Evolutionary conservation across 2,329 filamentous ascomycete species (phyloP).

Genomic region (Fusarium solani-melongenae): DNA sequence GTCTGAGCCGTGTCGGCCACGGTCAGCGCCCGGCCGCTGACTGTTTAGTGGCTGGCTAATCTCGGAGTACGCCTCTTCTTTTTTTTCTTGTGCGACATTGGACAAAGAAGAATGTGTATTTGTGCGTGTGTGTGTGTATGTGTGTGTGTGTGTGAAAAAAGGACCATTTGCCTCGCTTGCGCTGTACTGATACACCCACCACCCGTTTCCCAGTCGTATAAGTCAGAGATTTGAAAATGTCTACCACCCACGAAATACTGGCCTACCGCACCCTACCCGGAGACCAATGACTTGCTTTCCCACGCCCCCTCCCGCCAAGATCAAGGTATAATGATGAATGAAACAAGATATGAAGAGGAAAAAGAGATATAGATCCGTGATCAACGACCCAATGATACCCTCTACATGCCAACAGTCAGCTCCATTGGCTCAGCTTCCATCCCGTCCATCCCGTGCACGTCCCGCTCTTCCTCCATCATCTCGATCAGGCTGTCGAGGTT

Average conservation of each 20-base stretch:
- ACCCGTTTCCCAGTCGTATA: slow-evolving; percentile 13
- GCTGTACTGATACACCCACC: slow-evolving; percentile 10
- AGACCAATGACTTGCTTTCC: slow-evolving; percentile 12
- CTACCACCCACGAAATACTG: slow-evolving; percentile 5
- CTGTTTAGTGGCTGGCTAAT: slow-evolving; percentile 7
- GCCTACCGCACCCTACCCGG: background rate
- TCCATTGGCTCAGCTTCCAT: slow-evolving; percentile 48
- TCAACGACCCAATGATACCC: slow-evolving; percentile 14
- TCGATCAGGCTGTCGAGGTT: slow-evolving; percentile 70
- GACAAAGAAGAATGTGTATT: slow-evolving; percentile 20
- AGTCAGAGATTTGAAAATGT: background rate
- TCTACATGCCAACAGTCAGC: slow-evolving; percentile 39
- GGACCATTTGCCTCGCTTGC: slow-evolving; percentile 17
- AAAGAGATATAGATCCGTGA: background rate
- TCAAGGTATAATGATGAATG: slow-evolving; percentile 33
- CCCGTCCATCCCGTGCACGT: slow-evolving; percentile 54
- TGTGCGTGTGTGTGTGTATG: background rate
- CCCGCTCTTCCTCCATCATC: slow-evolving; percentile 71
- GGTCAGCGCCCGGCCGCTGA: slow-evolving; percentile 3
- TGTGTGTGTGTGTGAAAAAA: background rate
- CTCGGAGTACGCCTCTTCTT: background rate
- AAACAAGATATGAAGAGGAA: slow-evolving; percentile 5
- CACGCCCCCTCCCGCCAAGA: slow-evolving; percentile 14
- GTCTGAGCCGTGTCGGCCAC: slow-evolving; percentile 5
- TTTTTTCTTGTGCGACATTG: background rate